Conservation (phyloP, 108 stramenopile genomes). For the Schizochytrium sp. region DNA sequence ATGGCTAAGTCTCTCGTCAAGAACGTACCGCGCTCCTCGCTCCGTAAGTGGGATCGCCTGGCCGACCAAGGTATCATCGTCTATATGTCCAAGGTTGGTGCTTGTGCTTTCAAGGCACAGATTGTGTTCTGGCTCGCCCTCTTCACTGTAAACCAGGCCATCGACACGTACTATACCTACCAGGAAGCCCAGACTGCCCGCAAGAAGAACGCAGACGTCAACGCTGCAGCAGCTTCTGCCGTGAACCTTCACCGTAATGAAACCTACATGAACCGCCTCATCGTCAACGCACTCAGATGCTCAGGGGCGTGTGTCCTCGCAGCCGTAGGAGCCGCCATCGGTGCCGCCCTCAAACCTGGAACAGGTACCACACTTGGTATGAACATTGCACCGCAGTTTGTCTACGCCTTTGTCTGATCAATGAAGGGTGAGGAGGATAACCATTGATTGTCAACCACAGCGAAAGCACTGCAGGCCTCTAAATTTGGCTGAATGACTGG, state of each 20-base stretch:
- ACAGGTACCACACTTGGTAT: conserved; percentile 46
- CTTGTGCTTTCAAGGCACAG: conserved; percentile 36
- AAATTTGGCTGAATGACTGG: no score
- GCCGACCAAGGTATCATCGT: neutral
- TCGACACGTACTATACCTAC: conserved; percentile 61
- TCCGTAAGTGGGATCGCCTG: conserved; percentile 42
- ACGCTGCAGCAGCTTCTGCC: conserved; percentile 1
- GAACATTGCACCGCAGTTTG: conserved; percentile 55
- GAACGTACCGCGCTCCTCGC: conserved; percentile 40
- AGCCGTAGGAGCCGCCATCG: conserved; percentile 44
- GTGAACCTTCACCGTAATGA: conserved; percentile 24
- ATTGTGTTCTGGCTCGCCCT: conserved; percentile 45
- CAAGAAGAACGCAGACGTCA: neutral
- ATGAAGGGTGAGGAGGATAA: neutral
- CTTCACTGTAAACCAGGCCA: conserved; percentile 55
- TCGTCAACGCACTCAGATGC: conserved; percentile 49
- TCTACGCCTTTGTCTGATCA: conserved; percentile 42
- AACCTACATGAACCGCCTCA: conserved; percentile 25
- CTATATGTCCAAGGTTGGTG: conserved; percentile 40
- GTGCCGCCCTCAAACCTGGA: conserved; percentile 44
- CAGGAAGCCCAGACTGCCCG: conserved; percentile 21
- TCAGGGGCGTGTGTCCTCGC: conserved; percentile 49
- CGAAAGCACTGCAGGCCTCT: no score
- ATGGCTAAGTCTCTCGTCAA: conserved; percentile 9
- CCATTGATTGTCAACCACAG: no score